These are phyloP conservation scores for Cetraspora pellucida DNA, from an alignment of 192 early-diverging fungal genomes.

Conservation along the genomic window DNA sequence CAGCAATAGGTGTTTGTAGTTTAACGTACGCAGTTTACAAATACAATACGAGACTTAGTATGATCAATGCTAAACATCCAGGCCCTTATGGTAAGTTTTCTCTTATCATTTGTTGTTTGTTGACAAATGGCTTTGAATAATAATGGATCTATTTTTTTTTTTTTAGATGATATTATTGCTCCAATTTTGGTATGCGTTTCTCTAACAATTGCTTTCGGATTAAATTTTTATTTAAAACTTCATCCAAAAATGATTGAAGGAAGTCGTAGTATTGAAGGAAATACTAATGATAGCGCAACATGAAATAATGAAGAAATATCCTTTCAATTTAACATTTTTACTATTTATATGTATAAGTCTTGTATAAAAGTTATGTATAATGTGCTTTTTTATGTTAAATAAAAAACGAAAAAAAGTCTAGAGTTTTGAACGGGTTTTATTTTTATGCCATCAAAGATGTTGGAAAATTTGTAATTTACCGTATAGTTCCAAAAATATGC, in stretches of 20 bases:
- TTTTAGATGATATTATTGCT: slow-evolving; percentile 66
- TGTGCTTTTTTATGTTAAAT: too few species aligned
- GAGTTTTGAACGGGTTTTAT: too few species aligned
- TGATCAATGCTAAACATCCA: slow-evolving; percentile 63
- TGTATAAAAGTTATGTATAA: too few species aligned
- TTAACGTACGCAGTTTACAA: slow-evolving; percentile 73
- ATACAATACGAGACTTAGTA: slow-evolving; percentile 67
- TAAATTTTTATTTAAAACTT: slow-evolving; percentile 58
- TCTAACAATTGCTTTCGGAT: slow-evolving; percentile 55
- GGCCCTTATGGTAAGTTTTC: slow-evolving; percentile 53
- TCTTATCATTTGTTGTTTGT: not conserved
- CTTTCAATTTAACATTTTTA: too few species aligned
- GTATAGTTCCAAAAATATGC: too few species aligned
- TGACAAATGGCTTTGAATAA: slow-evolving; percentile 4
- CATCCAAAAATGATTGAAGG: slow-evolving; percentile 10
- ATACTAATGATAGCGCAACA: too few species aligned
- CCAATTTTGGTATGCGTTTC: slow-evolving; percentile 72
- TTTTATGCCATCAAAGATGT: too few species aligned
- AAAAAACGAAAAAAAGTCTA: too few species aligned
- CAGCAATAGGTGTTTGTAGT: slow-evolving; percentile 66
- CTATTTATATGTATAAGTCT: too few species aligned
- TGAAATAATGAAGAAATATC: too few species aligned
- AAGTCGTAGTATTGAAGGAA: not conserved
- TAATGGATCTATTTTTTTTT: not conserved
- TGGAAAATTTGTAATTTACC: too few species aligned